Percentiles rank a stretch among this genome's conserved stretches.
phyloP scores from a whole-genome alignment of 495 filamentous ascomycete species.

The Gamarada debralockiae region DNA sequence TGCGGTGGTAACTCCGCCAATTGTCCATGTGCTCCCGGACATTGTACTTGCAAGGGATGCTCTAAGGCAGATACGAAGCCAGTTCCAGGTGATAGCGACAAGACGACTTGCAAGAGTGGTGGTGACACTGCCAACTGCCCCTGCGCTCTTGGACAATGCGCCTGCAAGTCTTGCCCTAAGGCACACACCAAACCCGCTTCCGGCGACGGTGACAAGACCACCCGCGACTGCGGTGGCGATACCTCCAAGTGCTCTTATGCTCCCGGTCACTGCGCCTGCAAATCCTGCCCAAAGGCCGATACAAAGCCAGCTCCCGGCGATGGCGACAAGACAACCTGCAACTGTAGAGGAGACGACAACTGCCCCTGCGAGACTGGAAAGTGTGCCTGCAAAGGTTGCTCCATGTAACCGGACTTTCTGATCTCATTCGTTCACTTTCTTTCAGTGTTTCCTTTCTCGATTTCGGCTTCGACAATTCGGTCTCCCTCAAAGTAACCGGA shows the following conservation, averaged over 20 bases:
- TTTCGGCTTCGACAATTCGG: no score
- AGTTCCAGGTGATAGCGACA: slow-evolving; percentile 20
- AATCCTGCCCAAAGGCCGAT: slow-evolving; percentile 25
- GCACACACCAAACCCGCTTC: slow-evolving; percentile 15
- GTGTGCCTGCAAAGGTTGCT: slow-evolving; percentile 31
- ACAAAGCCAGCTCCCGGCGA: slow-evolving; percentile 5
- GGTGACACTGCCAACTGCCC: slow-evolving; percentile 18
- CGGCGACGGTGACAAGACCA: slow-evolving; percentile 10
- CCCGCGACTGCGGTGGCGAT: slow-evolving; percentile 18
- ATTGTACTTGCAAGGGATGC: slow-evolving; percentile 33
- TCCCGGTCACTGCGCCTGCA: slow-evolving; percentile 36
- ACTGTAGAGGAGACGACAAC: slow-evolving; percentile 15
- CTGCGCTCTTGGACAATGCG: slow-evolving; percentile 31
- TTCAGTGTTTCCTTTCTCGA: slow-evolving; percentile 7
- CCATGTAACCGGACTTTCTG: slow-evolving; percentile 2
- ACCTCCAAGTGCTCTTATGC: slow-evolving; percentile 29
- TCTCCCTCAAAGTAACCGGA: no score
- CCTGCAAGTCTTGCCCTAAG: slow-evolving; percentile 29
- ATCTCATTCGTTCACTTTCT: slow-evolving; percentile 2
- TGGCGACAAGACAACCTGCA: slow-evolving; percentile 30
- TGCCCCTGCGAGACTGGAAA: slow-evolving; percentile 29
- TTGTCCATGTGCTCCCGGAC: slow-evolving; percentile 29
- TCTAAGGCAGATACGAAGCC: slow-evolving; percentile 18
- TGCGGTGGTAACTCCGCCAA: slow-evolving; percentile 19
- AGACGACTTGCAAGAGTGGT: slow-evolving; percentile 42